Conservation (phyloP, 1,139 yeast species). For the Kodamaea anthophila region DNA sequence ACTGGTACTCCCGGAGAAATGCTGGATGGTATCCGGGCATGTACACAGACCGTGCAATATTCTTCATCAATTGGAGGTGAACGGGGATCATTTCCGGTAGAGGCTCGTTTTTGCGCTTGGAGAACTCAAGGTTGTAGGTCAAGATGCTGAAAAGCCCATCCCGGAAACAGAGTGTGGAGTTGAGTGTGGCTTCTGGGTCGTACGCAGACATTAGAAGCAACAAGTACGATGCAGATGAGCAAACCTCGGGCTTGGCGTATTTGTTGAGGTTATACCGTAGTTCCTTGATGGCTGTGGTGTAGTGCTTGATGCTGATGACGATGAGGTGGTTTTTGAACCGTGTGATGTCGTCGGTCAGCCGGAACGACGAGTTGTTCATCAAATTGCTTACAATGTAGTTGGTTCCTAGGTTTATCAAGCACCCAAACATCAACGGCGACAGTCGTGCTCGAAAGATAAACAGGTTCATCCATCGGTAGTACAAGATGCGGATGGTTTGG, state of each 20-base stretch:
- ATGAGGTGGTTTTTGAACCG: constrained; percentile 20
- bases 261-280: constrained; percentile 26
- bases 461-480: constrained; percentile 30
- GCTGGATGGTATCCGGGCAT: constrained; percentile 34
- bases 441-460: constrained; percentile 23
- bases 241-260: constrained; percentile 27
- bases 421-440: constrained; percentile 29
- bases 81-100: constrained; percentile 22
- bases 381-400: constrained; percentile 34
- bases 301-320: constrained; percentile 29
- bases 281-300: constrained; percentile 33
- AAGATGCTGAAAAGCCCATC: constrained; percentile 39
- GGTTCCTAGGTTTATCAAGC: constrained; percentile 35
- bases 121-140: constrained; percentile 22
- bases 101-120: constrained; percentile 13
- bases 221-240: constrained; percentile 35
- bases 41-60: constrained; percentile 31
- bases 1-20: constrained; percentile 26
- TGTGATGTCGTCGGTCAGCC: constrained; percentile 9
- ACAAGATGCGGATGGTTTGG: constrained; percentile 26
- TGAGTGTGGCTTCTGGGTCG: constrained; percentile 40
- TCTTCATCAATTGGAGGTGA: constrained; percentile 34
- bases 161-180: constrained; percentile 35
- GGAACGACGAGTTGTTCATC: constrained; percentile 14
- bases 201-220: constrained; percentile 39